Conservation (phyloP, 805 yeast species). For the Saturnispora gosingensis region DNA sequence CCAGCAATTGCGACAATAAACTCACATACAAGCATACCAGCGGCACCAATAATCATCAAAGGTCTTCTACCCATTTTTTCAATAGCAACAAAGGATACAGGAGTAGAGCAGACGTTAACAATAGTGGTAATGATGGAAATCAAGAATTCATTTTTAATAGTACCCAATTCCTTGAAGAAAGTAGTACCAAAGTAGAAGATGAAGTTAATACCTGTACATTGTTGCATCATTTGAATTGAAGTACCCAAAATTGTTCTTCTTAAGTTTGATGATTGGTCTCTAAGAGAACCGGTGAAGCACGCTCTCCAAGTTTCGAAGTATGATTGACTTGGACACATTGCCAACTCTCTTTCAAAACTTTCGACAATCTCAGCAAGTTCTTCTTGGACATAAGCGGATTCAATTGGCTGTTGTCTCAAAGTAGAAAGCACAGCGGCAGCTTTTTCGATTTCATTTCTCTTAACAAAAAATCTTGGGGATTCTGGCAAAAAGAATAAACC, state of each 20-base stretch:
- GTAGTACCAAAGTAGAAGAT: constrained; percentile 93
- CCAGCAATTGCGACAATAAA: constrained; percentile 53
- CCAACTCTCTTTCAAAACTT: constrained; percentile 27
- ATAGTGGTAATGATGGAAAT: constrained; percentile 91
- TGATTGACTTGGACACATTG: constrained; percentile 65
- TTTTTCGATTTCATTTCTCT: constrained; percentile 50
- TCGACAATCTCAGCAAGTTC: background rate
- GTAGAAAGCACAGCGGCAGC: constrained; percentile 45
- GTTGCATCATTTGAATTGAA: constrained; percentile 93
- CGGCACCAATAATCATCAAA: constrained; percentile 40
- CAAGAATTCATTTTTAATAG: constrained; percentile 74
- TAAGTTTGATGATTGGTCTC: background rate
- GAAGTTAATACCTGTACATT: constrained; percentile 93
- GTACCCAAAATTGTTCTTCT: constrained; percentile 55
- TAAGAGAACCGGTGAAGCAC: background rate
- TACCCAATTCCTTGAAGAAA: constrained; percentile 80
- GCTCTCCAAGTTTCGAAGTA: background rate
- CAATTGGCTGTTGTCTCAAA: background rate
- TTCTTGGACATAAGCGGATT: background rate
- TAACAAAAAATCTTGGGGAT: constrained; percentile 83
- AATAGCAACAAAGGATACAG: constrained; percentile 75
- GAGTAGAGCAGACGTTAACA: constrained; percentile 83
- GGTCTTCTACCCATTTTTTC: constrained; percentile 84
- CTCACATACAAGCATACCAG: constrained; percentile 46
- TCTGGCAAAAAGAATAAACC: constrained; percentile 85